phyloP scores from a whole-genome alignment of 305 asterid species.

The Withania somnifera region DNA sequence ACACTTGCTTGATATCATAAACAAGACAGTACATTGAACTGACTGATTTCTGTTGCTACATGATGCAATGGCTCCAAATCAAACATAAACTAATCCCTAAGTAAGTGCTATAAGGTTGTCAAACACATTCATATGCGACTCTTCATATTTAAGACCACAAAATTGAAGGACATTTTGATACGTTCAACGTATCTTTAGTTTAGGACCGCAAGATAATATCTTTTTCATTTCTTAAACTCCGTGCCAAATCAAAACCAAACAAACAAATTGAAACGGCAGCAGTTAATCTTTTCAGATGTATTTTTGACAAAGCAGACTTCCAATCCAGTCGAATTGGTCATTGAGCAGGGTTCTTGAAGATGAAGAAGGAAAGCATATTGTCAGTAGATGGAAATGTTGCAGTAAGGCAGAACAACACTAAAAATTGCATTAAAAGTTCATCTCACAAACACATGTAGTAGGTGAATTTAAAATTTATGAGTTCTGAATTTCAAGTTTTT shows the following conservation, averaged over 20 bases:
- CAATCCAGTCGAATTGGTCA: background rate
- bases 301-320: background rate
- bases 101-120: too few species aligned
- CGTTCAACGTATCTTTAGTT: too few species aligned
- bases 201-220: too few species aligned
- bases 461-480: background rate
- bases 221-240: too few species aligned
- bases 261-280: too few species aligned
- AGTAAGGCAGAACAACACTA: background rate
- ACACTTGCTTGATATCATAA: background rate
- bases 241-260: too few species aligned
- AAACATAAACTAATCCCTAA: too few species aligned
- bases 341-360: background rate
- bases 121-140: too few species aligned
- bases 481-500: background rate
- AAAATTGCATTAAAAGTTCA: background rate
- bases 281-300: background rate
- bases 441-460: background rate
- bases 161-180: too few species aligned
- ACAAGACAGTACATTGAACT: background rate
- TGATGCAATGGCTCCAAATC: background rate
- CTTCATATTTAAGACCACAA: too few species aligned
- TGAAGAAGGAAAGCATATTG: background rate
- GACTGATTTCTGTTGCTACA: background rate
- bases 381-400: background rate